Evolutionary conservation across 306 rosid species (phyloP).

Genomic region (Betula pendula): DNA sequence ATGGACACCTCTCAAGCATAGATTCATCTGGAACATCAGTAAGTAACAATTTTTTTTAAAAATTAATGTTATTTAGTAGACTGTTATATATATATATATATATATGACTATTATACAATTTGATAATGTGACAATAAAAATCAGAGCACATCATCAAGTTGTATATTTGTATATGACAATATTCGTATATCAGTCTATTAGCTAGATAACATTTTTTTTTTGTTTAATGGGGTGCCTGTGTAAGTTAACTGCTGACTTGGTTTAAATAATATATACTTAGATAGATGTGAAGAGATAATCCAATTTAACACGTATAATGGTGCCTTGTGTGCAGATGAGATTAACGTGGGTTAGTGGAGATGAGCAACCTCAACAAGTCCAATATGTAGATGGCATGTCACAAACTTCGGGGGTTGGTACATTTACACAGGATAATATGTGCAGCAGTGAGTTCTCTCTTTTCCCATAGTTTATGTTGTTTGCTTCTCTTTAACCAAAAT

Average conservation of each 20-base stretch:
- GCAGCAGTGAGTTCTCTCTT: conserved; percentile 47
- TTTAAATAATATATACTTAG: too few species aligned
- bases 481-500: too few species aligned
- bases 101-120: not conserved
- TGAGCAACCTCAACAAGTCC: conserved; percentile 58
- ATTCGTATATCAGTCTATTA: too few species aligned
- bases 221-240: too few species aligned
- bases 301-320: not conserved
- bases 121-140: too few species aligned
- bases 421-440: conserved; percentile 72
- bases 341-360: conserved; percentile 92
- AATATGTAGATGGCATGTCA: conserved; percentile 54
- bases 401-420: conserved; percentile 58
- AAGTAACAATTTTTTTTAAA: not conserved
- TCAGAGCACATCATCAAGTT: too few species aligned
- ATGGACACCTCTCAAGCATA: conserved; percentile 64
- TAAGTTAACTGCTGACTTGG: too few species aligned
- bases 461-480: too few species aligned
- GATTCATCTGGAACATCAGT: conserved; percentile 79
- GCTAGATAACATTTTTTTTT: too few species aligned
- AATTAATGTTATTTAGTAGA: too few species aligned
- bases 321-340: conserved; percentile 58
- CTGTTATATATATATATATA: too few species aligned
- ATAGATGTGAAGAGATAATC: not conserved
- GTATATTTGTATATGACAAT: too few species aligned